Evolutionary conservation across 352 stramenopile genomes (phyloP).

Genomic region (Thalassiosira hispida): DNA sequence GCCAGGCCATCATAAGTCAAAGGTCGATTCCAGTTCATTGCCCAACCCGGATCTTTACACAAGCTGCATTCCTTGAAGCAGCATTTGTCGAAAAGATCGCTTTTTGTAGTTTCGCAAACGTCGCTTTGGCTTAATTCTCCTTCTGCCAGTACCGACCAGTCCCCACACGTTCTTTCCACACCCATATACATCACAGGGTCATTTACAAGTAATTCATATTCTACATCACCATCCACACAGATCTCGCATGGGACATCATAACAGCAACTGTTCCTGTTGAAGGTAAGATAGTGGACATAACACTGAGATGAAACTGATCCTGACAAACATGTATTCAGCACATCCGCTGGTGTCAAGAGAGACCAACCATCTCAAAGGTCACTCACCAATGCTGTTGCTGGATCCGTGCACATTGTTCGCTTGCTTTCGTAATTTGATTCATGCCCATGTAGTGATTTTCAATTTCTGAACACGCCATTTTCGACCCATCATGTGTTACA

Average conservation of each 20-base stretch:
- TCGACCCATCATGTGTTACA: conserved; percentile 50
- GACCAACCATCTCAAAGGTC: too few species aligned
- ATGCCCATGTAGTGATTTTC: conserved; percentile 55
- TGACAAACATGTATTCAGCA: too few species aligned
- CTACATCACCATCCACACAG: conserved; percentile 31
- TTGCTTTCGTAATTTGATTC: conserved; percentile 57
- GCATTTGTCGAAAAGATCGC: conserved; percentile 50
- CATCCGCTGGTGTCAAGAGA: too few species aligned
- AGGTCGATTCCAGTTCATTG: conserved; percentile 59
- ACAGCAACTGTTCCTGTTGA: conserved; percentile 54
- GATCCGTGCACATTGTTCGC: conserved; percentile 51
- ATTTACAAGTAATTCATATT: conserved; percentile 53
- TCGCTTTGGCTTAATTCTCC: conserved; percentile 58
- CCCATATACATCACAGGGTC: conserved; percentile 44
- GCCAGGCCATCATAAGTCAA: conserved; percentile 53
- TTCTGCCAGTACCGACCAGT: conserved; percentile 51
- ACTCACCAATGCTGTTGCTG: conserved; percentile 61
- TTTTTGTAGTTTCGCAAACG: conserved; percentile 49
- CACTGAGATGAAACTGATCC: background rate
- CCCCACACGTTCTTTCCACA: conserved; percentile 54
- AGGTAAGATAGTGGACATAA: conserved; percentile 7
- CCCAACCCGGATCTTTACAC: conserved; percentile 46
- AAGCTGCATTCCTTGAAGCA: conserved; percentile 63
- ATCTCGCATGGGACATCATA: conserved; percentile 63
- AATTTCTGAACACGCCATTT: conserved; percentile 63